Evolutionary conservation across 2,329 filamentous ascomycete genomes (phyloP).

Genomic region (Exophiala sp.): DNA sequence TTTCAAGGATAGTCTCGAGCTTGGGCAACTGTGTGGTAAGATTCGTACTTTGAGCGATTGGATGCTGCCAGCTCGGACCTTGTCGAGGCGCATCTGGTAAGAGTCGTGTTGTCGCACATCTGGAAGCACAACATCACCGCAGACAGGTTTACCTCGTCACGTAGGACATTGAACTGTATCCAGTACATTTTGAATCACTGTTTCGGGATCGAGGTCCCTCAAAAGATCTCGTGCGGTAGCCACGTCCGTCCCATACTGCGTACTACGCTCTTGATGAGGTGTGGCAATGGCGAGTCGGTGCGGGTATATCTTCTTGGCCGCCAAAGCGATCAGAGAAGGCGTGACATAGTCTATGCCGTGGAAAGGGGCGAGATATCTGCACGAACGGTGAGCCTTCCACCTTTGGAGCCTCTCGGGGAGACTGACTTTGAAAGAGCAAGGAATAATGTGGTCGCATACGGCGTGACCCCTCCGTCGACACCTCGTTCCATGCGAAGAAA

Average conservation of each 20-base stretch:
- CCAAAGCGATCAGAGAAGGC: slow-evolving; percentile 77
- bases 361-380: slow-evolving; percentile 67
- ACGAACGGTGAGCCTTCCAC: slow-evolving; percentile 24
- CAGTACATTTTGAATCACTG: slow-evolving; percentile 65
- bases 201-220: slow-evolving; percentile 54
- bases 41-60: too few species aligned
- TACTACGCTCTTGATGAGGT: slow-evolving; percentile 72
- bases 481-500: slow-evolving; percentile 87
- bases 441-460: slow-evolving; percentile 75
- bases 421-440: slow-evolving; percentile 59
- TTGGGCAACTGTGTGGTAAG: too few species aligned
- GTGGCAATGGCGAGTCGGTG: slow-evolving; percentile 73
- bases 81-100: too few species aligned
- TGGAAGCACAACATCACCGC: too few species aligned
- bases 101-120: too few species aligned
- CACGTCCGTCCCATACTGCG: slow-evolving; percentile 86
- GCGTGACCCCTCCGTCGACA: slow-evolving; percentile 72
- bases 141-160: neutral
- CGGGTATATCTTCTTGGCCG: slow-evolving; percentile 79
- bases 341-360: slow-evolving; percentile 78
- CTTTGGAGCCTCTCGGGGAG: neutral
- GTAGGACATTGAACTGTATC: slow-evolving; percentile 19
- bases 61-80: too few species aligned
- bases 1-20: neutral
- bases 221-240: slow-evolving; percentile 54